These are phyloP conservation scores for Zymoseptoria pseudotritici DNA, from an alignment of 2,329 filamentous ascomycete genomes.

Conservation along the genomic window DNA sequence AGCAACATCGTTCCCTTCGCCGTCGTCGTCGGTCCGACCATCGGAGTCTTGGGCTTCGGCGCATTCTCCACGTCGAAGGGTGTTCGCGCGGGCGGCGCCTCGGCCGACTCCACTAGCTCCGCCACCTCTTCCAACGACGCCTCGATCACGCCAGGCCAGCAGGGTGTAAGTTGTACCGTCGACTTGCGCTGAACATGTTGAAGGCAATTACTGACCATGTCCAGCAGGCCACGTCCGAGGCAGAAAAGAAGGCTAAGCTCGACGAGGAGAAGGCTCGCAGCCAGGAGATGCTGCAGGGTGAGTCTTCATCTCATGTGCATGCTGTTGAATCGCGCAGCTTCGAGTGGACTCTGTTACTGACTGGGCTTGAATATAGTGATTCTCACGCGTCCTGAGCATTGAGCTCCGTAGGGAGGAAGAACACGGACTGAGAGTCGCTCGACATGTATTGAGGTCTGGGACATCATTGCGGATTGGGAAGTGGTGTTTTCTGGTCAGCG, in stretches of 20 bases:
- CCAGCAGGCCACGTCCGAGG: neutral
- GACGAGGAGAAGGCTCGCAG: neutral
- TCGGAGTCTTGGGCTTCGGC: neutral
- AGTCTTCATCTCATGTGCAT: neutral
- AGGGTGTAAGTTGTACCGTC: neutral
- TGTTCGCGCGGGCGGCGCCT: neutral
- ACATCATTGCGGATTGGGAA: neutral
- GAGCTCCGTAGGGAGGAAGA: neutral
- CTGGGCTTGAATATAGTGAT: neutral
- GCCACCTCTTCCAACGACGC: neutral
- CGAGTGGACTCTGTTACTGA: neutral
- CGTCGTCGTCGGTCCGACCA: neutral
- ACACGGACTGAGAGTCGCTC: neutral
- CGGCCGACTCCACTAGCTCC: neutral
- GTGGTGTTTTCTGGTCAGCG: neutral
- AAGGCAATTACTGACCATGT: neutral
- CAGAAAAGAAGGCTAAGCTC: neutral
- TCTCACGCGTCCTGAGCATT: neutral
- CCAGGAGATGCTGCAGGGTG: neutral
- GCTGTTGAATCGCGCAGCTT: neutral
- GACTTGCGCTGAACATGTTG: neutral
- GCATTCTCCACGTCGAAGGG: neutral
- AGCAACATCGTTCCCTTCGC: neutral
- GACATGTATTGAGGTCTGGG: neutral
- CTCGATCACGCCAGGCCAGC: neutral